These are phyloP conservation scores for Isochrysis galbana DNA, from an alignment of 78 protist genomes.

Conservation along the genomic window DNA sequence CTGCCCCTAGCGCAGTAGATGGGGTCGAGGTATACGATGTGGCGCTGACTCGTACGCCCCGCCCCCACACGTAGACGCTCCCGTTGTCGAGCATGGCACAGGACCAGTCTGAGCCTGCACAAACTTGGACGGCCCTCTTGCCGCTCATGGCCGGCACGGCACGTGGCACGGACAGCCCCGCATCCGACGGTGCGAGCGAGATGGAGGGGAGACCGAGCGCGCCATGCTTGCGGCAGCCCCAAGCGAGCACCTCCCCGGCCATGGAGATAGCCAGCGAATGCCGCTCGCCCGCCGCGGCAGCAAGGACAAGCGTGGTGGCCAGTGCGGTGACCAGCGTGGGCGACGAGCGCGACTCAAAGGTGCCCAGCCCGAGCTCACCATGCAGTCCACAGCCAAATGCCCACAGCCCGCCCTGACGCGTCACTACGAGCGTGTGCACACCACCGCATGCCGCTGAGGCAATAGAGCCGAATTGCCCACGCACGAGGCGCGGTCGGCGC, in stretches of 20 bases:
- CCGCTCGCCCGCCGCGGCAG: conserved; percentile 1
- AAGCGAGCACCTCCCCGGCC: neutral
- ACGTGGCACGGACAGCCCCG: neutral
- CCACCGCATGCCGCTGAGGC: neutral
- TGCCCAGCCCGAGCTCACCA: neutral
- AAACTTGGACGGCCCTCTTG: neutral
- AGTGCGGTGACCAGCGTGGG: neutral
- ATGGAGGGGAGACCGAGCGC: neutral
- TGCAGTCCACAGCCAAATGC: neutral
- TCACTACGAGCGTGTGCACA: neutral
- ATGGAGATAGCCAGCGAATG: neutral
- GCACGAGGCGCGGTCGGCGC: neutral
- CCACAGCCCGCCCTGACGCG: neutral
- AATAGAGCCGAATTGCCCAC: neutral
- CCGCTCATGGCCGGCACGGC: neutral
- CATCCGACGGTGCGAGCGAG: neutral
- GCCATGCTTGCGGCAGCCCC: neutral
- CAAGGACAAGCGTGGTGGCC: neutral
- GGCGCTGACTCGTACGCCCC: neutral
- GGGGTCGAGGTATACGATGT: no score
- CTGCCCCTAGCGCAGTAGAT: no score
- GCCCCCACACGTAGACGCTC: neutral
- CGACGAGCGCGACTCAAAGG: neutral
- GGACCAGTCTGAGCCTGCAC: neutral
- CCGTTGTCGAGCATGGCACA: neutral